Conservation (phyloP, 2,329 filamentous ascomycete species). For the Alternaria gaisen region DNA sequence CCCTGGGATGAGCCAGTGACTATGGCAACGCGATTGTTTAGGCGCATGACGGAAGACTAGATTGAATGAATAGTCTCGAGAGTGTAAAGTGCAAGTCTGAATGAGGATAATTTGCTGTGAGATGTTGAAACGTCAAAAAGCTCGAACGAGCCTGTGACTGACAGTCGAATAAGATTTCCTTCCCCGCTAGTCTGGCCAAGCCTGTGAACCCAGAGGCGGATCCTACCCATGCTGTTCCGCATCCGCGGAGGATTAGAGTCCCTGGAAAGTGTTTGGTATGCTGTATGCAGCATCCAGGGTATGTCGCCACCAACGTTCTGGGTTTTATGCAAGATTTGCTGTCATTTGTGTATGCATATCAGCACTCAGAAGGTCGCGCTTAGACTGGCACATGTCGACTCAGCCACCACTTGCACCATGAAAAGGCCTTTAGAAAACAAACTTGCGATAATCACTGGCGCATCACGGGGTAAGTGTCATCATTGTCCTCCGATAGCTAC, state of each 20-base stretch:
- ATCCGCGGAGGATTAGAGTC: not conserved
- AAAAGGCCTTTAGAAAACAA: constrained; percentile 66
- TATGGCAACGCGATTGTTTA: constrained; percentile 30
- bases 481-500: not conserved
- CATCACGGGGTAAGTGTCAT: constrained; percentile 69
- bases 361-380: not conserved
- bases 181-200: not conserved
- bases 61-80: no score
- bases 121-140: no score
- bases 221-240: not conserved
- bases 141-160: no score
- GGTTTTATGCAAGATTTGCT: not conserved
- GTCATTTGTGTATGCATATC: not conserved
- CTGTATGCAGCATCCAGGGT: not conserved
- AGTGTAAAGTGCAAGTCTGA: no score
- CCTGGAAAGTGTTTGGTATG: not conserved
- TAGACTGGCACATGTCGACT: not conserved
- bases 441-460: constrained; percentile 78
- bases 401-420: not conserved
- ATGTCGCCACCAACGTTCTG: not conserved
- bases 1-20: constrained; percentile 41
- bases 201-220: not conserved
- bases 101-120: no score
- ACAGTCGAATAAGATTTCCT: no score
- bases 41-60: no score